Conservation (phyloP, 352 stramenopile species). For the Elongisporangium undulatum region DNA sequence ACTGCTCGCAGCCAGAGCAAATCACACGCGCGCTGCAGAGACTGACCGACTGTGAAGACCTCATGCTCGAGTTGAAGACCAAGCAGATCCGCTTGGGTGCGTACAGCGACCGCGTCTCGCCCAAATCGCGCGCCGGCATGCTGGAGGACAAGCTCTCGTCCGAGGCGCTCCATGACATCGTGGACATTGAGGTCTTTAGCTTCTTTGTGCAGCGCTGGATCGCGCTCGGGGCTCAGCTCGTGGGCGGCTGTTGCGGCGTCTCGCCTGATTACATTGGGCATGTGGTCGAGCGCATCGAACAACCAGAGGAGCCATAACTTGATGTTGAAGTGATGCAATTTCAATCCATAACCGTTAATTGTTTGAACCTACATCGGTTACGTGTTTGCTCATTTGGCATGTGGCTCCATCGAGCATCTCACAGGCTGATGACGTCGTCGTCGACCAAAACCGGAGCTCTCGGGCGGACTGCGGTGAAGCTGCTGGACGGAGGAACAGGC, state of each 20-base stretch:
- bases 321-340: neutral
- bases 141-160: slow-evolving; percentile 72
- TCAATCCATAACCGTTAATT: neutral
- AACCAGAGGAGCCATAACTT: neutral
- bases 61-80: slow-evolving; percentile 24
- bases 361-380: neutral
- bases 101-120: slow-evolving; percentile 88
- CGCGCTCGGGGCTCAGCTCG: slow-evolving; percentile 56
- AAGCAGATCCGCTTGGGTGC: slow-evolving; percentile 57
- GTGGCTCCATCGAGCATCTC: neutral
- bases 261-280: slow-evolving; percentile 71
- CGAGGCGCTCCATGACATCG: slow-evolving; percentile 60
- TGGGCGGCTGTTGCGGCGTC: slow-evolving; percentile 90
- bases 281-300: slow-evolving; percentile 16
- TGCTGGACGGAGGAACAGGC: slow-evolving; percentile 88
- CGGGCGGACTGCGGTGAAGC: slow-evolving; percentile 13
- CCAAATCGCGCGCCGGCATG: slow-evolving; percentile 43
- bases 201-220: slow-evolving; percentile 80
- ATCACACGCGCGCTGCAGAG: slow-evolving; percentile 78
- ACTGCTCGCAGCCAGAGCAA: slow-evolving; percentile 90
- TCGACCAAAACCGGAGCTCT: neutral
- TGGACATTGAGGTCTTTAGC: slow-evolving; percentile 66
- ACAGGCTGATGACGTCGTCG: neutral
- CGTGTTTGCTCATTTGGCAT: neutral
- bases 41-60: slow-evolving; percentile 28